Evolutionary conservation across 768 basidiomycete genomes (phyloP).

Genomic region (Rhizopogon salebrosus): DNA sequence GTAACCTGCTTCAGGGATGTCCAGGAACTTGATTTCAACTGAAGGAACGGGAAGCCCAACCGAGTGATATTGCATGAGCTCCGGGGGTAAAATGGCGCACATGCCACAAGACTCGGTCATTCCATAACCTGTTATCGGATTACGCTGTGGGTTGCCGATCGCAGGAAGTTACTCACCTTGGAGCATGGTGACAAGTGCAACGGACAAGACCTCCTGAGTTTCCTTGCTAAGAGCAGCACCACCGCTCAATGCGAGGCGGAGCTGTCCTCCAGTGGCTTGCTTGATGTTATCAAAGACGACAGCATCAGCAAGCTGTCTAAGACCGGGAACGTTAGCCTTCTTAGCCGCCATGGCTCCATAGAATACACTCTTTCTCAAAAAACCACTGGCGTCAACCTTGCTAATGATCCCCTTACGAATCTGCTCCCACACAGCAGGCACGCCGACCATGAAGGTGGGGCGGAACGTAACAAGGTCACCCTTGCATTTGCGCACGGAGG

Average conservation of each 20-base stretch:
- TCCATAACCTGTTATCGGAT: conserved; percentile 64
- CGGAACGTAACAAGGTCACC: conserved; percentile 83
- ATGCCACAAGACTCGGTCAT: conserved; percentile 96
- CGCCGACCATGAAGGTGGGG: conserved; percentile 90
- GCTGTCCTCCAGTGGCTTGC: conserved; percentile 81
- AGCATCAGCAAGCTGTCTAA: conserved; percentile 65
- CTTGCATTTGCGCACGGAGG: conserved; percentile 78
- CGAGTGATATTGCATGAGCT: conserved; percentile 63
- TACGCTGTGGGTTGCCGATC: conserved; percentile 3
- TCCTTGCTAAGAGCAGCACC: conserved; percentile 82
- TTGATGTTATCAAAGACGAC: conserved; percentile 74
- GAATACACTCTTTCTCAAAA: conserved; percentile 73
- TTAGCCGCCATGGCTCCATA: conserved; percentile 73
- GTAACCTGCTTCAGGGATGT: conserved; percentile 85
- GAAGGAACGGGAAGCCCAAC: conserved; percentile 87
- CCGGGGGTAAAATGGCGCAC: conserved; percentile 84
- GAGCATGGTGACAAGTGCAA: conserved; percentile 75
- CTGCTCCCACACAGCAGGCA: conserved; percentile 95
- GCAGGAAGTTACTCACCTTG: conserved; percentile 55
- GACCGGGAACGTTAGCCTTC: conserved; percentile 59
- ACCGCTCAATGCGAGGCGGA: conserved; percentile 77
- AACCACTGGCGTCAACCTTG: conserved; percentile 69
- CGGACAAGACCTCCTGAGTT: conserved; percentile 87
- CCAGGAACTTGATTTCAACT: conserved; percentile 81
- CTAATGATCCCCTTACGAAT: conserved; percentile 91